phyloP scores from a whole-genome alignment of 2,329 filamentous ascomycete species.

The Neoscytalidium dimidiatum region DNA sequence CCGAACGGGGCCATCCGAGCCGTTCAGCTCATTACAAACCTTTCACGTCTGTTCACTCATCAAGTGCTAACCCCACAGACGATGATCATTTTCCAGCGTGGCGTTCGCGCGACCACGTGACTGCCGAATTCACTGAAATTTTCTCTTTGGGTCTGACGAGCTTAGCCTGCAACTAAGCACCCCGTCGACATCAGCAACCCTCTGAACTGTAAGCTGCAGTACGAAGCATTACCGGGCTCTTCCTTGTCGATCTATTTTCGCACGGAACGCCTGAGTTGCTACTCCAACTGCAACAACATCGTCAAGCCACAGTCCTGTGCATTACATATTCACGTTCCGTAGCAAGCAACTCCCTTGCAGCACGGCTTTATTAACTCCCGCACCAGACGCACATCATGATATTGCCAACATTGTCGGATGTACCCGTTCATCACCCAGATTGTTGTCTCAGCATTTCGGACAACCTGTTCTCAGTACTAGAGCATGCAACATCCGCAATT shows the following conservation, averaged over 20 bases:
- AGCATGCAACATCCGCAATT: constrained; percentile 27
- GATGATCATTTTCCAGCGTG: not conserved
- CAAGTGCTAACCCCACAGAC: not conserved
- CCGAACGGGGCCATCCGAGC: not conserved
- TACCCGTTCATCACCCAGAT: constrained; percentile 31
- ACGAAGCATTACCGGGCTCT: not conserved
- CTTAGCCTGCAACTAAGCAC: not conserved
- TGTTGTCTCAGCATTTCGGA: constrained; percentile 40
- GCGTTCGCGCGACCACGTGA: not conserved
- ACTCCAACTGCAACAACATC: not conserved
- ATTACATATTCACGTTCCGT: not conserved
- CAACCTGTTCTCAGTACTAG: constrained; percentile 31
- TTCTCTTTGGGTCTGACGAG: not conserved
- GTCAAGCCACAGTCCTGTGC: not conserved
- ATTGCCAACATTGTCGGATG: constrained; percentile 3
- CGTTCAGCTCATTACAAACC: not conserved
- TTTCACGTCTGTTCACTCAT: not conserved
- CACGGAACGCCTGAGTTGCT: constrained; percentile 1
- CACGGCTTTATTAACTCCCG: not conserved
- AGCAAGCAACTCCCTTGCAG: not conserved
- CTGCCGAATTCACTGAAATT: not conserved
- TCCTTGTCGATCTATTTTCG: constrained; percentile 10
- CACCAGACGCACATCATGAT: not conserved
- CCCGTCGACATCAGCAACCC: not conserved
- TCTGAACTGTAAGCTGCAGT: not conserved